Evolutionary conservation across 495 filamentous ascomycete genomes (phyloP).

Genomic region (Jackrogersella multiformis): DNA sequence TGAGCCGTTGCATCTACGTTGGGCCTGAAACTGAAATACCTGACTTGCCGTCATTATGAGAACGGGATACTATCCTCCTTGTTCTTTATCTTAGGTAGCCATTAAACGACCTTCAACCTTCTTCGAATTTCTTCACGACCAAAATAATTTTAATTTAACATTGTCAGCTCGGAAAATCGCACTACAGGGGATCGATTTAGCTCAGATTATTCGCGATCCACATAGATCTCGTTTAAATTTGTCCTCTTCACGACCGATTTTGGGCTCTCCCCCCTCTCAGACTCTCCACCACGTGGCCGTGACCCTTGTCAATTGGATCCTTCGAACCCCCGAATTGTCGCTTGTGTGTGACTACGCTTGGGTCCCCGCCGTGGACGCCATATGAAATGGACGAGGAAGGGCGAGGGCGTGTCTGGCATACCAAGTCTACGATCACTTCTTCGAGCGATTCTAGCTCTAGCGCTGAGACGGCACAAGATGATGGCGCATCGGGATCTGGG

Average conservation of each 20-base stretch:
- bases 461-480: neutral
- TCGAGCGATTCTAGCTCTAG: slow-evolving; percentile 18
- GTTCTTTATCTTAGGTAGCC: slow-evolving; percentile 1
- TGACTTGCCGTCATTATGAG: slow-evolving; percentile 38
- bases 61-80: slow-evolving; percentile 23
- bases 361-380: slow-evolving; percentile 24
- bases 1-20: slow-evolving; percentile 22
- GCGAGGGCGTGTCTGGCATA: slow-evolving; percentile 6
- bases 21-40: slow-evolving; percentile 35
- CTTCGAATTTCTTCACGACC: neutral
- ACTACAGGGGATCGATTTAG: slow-evolving; percentile 1
- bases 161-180: slow-evolving; percentile 3
- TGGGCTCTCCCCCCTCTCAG: slow-evolving; percentile 9
- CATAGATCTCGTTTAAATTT: slow-evolving; percentile 32
- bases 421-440: slow-evolving; percentile 4
- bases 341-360: slow-evolving; percentile 28
- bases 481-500: slow-evolving; percentile 2
- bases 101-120: slow-evolving; percentile 8
- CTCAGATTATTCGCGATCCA: slow-evolving; percentile 24
- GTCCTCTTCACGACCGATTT: slow-evolving; percentile 18
- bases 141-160: neutral
- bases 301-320: slow-evolving; percentile 40
- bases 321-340: slow-evolving; percentile 24
- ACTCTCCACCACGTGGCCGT: slow-evolving; percentile 36
- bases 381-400: slow-evolving; percentile 29